Percentiles rank a stretch among this genome's conserved stretches.
These are phyloP conservation scores for Penicillium sp. DNA, from an alignment of 2,329 filamentous ascomycete species.

Conservation along the genomic window DNA sequence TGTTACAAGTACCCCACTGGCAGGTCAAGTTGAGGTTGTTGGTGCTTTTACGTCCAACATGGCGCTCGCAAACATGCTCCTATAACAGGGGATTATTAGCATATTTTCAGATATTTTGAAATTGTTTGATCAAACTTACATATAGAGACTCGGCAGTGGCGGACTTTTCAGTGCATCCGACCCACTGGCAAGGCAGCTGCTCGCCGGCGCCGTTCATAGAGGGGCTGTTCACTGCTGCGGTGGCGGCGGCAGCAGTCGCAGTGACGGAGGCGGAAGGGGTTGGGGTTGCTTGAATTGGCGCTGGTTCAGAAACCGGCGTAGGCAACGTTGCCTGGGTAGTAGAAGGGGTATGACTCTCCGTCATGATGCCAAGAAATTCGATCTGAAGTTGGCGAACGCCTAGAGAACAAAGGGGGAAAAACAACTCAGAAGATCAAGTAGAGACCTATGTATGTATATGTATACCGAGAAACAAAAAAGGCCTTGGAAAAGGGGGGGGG, in stretches of 20 bases:
- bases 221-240: conserved; percentile 35
- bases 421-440: conserved; percentile 5
- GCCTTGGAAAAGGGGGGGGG: conserved; percentile 12
- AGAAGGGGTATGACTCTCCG: conserved; percentile 37
- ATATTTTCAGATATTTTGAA: background rate
- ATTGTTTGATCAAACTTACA: conserved; percentile 43
- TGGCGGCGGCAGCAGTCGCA: conserved; percentile 38
- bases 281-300: conserved; percentile 22
- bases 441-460: conserved; percentile 3
- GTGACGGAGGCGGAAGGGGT: conserved; percentile 32
- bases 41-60: conserved; percentile 97
- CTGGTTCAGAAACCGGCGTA: conserved; percentile 26
- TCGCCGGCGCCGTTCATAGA: conserved; percentile 37
- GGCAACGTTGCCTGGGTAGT: conserved; percentile 26
- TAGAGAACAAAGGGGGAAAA: conserved; percentile 14
- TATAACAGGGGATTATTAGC: conserved; percentile 38
- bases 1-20: conserved; percentile 94
- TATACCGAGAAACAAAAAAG: conserved; percentile 10
- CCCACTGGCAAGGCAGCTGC: conserved; percentile 58
- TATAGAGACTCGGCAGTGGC: conserved; percentile 61
- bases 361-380: conserved; percentile 42
- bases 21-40: conserved; percentile 98
- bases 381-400: conserved; percentile 33
- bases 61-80: conserved; percentile 97
- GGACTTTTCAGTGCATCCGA: conserved; percentile 59